Base-by-base conservation (phyloP, 441 rosid species). In the Francoa sonchifolia region DNA sequence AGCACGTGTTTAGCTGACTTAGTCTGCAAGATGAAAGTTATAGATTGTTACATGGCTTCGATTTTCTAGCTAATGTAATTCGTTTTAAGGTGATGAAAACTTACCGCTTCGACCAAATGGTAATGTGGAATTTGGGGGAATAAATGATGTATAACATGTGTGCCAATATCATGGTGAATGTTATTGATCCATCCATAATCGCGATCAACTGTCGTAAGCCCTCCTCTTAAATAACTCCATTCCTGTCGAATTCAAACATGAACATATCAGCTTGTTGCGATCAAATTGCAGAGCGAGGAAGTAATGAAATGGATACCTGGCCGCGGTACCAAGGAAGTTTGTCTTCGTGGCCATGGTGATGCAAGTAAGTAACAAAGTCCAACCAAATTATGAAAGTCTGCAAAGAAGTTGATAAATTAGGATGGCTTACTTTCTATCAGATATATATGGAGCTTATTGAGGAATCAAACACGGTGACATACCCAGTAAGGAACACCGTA, bases 291-390 rank as follows among this genome's bases (percentile, higher is more conserved):
- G n/a, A n/a, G n/a, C n/a, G n/a, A n/a, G n/a, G n/a, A n/a, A n/a
- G n/a, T n/a, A n/a, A n/a, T n/a, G n/a, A 3, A 16, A 18, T 11
- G 16, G 19, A 5, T 64, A 89, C 97, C 89, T 80, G 46, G 53
- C 97, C 87, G 3, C 97, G 83, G 55, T 89, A 89, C 98, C 98
- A 89, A 7, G 98, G 98, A 55, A 89, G 79, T 50, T 59, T 70
- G 31, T 79, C 82, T 11, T 40, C 43, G 20, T 76, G 72, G 20
- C 96, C 96, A 57, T 89, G 98, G 65, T 89, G 98, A 61, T 89
- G 94, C 62, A 89, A 61, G 57, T 89, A 88, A 26, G 95, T 88
- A 3, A 88, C 97, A 13, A 69, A 33, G 41, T 88, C 97, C 69
- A 88, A 58, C 97, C 95, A 83, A 59, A 64, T 59, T 1, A 89